phyloP scores from a whole-genome alignment of 331 rosid species.

The Arachis monticola region DNA sequence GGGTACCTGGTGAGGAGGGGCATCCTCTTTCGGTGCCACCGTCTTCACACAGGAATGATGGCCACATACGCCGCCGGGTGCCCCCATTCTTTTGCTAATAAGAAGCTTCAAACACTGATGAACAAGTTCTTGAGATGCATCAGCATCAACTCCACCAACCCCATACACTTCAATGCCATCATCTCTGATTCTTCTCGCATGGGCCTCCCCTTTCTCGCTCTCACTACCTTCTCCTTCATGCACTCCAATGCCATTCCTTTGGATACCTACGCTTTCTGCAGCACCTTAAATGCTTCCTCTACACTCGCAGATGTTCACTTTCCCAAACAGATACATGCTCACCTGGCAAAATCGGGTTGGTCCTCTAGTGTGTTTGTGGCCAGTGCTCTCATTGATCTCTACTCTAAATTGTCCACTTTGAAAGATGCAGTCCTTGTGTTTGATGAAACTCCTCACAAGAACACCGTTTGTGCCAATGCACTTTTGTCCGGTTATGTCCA shows the following conservation, averaged over 20 bases:
- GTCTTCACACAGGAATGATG: slow-evolving; percentile 55
- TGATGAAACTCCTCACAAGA: slow-evolving; percentile 72
- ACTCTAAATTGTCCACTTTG: slow-evolving; percentile 49
- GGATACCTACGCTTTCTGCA: slow-evolving; percentile 67
- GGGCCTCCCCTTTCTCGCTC: slow-evolving; percentile 58
- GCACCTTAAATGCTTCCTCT: slow-evolving; percentile 64
- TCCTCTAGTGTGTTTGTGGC: slow-evolving; percentile 70
- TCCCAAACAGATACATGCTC: slow-evolving; percentile 62
- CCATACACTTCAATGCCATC: slow-evolving; percentile 56
- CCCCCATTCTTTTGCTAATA: slow-evolving; percentile 21
- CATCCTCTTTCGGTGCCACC: slow-evolving; percentile 45
- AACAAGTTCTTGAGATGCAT: slow-evolving; percentile 61
- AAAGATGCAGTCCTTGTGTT: slow-evolving; percentile 65
- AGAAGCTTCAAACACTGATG: slow-evolving; percentile 29
- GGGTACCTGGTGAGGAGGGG: slow-evolving; percentile 59
- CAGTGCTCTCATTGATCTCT: slow-evolving; percentile 64
- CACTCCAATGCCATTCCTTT: slow-evolving; percentile 54
- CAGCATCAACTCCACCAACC: slow-evolving; percentile 52
- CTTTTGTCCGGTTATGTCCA: slow-evolving; percentile 64
- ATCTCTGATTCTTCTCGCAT: slow-evolving; percentile 52
- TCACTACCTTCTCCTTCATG: slow-evolving; percentile 67
- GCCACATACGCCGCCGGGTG: slow-evolving; percentile 46
- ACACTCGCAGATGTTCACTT: slow-evolving; percentile 45
- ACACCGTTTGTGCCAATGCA: slow-evolving; percentile 75
- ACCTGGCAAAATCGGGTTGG: slow-evolving; percentile 68